Evolutionary conservation across 164 flowering plant species (phyloP), one percentile per base, ranked within the genome.

Genomic region (Vitis riparia): DNA sequence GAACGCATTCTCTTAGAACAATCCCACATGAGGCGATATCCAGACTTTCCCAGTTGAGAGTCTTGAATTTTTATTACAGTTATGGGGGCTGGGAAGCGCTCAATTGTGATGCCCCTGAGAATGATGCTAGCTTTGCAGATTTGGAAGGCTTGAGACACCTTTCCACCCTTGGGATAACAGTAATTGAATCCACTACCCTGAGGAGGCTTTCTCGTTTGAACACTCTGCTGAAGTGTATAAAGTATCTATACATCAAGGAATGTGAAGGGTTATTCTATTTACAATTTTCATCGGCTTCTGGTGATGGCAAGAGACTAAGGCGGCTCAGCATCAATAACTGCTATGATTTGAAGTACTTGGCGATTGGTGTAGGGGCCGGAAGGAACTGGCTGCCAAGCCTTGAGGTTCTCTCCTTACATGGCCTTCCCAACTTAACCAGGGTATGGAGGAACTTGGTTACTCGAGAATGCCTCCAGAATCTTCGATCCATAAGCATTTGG

Each of bases 281-380:
- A 30, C 67, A 60, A 30, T 11, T 76, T 11, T 57, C 75, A 19
- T 67, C 71, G 17, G 11, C 30, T 12, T 61, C 63, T 0, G 69
- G 77, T 11, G 69, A 72, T 17, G 76, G 78, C 10, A 68, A 72
- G 63, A 68, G 64, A 27, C 47, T 81, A 27, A 68, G 77, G 68
- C 68, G 81, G 67, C 81, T 80, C 19, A 77, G 78, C 61, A 68
- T 81, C 57, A 68, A 73, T 27, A 68, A 73, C 66, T 81, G 84
- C 53, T 17, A n/a, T 51, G 74, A 78, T 14, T 63, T 81, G 30
- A 52, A 65, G 50, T 64, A 70, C 77, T 59, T 81, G 60, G 71
- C 27, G 23, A 71, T 81, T 17, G 70, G 71, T 16, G 51, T 23
- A 23, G 62, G 63, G 13, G 71, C 73, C 8, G 81, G 75, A 29